Evolutionary conservation across 1,139 yeast genomes (phyloP), one percentile per base, ranked within the genome.

Genomic region (Suhomyces bolitotheri): DNA sequence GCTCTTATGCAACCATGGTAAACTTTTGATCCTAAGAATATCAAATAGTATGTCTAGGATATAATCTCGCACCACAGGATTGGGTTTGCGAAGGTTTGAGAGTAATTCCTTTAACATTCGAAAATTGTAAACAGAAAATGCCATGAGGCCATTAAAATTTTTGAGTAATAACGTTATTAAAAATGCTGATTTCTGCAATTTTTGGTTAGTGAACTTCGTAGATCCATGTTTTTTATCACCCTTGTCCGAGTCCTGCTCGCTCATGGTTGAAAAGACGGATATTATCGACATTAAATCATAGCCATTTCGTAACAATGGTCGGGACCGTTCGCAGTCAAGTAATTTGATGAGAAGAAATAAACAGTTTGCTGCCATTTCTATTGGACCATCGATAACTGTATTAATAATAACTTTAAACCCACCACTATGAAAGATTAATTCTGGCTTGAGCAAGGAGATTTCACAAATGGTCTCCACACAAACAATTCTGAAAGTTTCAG

Each of bases 381-480:
- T 62, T 0, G 86, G 75, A 1, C 86, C 87, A 19, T 84, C 89
- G 4, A 78, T 63, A 3, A 85, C 63, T 16, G 77, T 62, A 27
- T 74, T 74, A 17, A 87, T 66, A 5, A 90, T 54, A 0, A 78
- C 60, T 33, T 78, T 71, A 36, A 85, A 67, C 0, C 92, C 90
- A 20, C 85, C 87, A 16, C 85, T 76, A 34, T 72, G 74, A 39
- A 73, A 75, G 1, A 83, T 73, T 16, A 78, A 56, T 27, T 70
- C 73, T 0, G 97, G 94, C 25, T 76, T 70, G 17, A 73, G 50
- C 3, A 87, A 56, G 2, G 88, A 66, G 1, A 82, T 58, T 53
- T 90, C 97, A 29, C 88, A 75, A 11, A 87, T 51, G 0, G 95
- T 83, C 49, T 90, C 89, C 30, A 78, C 53, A 38, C 85, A 72